Conservation (phyloP, 1,284 basidiomycete genomes). For the Hortiboletus rubellus region DNA sequence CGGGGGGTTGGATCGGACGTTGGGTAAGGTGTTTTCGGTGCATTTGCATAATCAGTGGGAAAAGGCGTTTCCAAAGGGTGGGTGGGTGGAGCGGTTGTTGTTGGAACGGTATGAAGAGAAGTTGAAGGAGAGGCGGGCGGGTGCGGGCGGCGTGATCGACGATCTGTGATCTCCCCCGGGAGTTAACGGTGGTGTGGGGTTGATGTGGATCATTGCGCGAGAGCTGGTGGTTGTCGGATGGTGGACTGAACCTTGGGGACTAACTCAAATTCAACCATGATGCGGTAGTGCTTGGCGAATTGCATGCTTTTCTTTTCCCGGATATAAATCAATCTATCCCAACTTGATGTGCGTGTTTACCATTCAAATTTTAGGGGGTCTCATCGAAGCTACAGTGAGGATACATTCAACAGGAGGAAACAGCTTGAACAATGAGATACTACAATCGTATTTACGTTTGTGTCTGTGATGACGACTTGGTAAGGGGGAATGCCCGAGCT, state of each 20-base stretch:
- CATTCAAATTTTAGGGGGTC: too few species aligned
- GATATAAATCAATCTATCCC: too few species aligned
- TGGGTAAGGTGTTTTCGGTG: conserved; percentile 77
- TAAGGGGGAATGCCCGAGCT: neutral
- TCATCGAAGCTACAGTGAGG: too few species aligned
- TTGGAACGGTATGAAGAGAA: conserved; percentile 60
- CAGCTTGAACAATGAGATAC: neutral
- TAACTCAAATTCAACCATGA: neutral
- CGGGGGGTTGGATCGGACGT: conserved; percentile 64
- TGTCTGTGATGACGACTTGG: too few species aligned
- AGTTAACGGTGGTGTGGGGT: too few species aligned
- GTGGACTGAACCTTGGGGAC: neutral
- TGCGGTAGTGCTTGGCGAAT: neutral
- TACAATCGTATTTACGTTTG: too few species aligned
- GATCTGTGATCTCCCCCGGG: neutral
- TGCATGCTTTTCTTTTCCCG: too few species aligned
- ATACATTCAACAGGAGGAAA: neutral
- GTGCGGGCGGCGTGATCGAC: neutral
- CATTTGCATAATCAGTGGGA: conserved; percentile 96
- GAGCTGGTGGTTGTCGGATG: neutral
- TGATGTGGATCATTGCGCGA: neutral
- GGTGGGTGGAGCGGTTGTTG: conserved; percentile 81
- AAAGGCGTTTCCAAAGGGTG: conserved; percentile 72
- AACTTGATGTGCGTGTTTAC: too few species aligned
- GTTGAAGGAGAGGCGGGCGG: conserved; percentile 21